Conservation (phyloP, 176 grass and related monocot species). For the Miscanthus lutarioriparius region DNA sequence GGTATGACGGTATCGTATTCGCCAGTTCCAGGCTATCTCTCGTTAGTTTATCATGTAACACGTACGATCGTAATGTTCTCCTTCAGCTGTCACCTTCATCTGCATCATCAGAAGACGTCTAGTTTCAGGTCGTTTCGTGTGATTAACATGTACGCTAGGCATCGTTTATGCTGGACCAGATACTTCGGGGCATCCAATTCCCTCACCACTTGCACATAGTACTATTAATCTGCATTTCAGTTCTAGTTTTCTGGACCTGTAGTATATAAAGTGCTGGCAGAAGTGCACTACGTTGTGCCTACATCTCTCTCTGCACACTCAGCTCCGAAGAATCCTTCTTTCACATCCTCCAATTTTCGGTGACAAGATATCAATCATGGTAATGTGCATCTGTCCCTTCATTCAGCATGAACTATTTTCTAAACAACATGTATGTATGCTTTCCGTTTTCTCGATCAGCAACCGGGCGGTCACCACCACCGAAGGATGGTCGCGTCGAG, state of each 20-base stretch:
- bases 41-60: not conserved
- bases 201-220: not conserved
- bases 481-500: conserved; percentile 37
- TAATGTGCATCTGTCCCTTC: not conserved
- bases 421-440: not conserved
- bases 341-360: not conserved
- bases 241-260: not conserved
- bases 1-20: conserved; percentile 20
- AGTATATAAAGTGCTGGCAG: not conserved
- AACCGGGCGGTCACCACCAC: not conserved
- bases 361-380: conserved; percentile 11
- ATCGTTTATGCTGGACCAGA: not conserved
- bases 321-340: not conserved
- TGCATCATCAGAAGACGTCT: not conserved
- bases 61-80: not conserved
- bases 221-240: not conserved
- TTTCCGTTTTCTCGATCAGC: not conserved
- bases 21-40: not conserved
- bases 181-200: conserved; percentile 9
- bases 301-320: not conserved
- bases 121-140: not conserved
- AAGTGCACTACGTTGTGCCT: not conserved
- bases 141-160: not conserved
- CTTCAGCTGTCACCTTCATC: not conserved
- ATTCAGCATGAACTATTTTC: not conserved